Base-by-base conservation (phyloP, 192 early-diverging fungal species). In the Backusella westeae region DNA sequence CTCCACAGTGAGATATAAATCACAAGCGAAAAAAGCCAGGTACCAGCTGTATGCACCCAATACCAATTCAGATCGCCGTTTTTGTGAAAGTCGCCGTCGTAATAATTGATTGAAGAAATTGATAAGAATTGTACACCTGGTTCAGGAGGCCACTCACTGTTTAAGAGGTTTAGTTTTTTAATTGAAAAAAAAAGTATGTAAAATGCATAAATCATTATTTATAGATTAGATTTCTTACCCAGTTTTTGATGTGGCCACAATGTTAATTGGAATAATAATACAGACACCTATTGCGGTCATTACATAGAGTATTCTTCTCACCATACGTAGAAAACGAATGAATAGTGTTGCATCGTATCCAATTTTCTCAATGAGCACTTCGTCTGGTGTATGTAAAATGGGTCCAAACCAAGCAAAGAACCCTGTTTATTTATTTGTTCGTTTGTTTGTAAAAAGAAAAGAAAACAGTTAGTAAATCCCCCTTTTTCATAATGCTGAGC, bases 261-360 rank as follows among this genome's bases (percentile, higher is more conserved):
- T 81, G 78, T 92, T 94, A 35, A 92, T 73, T 26, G 93, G 93
- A 26, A 92, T 86, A 4, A 92, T 82, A 15, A 84, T 76, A 73
- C 85, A 85, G 75, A 89, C 81, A 26, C 93, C 92, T 5, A 91
- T 41, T 21, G 87, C 35, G n/a, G 84, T 81, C 68, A 91, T 86
- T 36, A 84, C 80, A 23, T 85, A 79, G 42, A 93, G 85, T n/a
- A 91, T 72, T 71, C 85, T 83, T 46, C 87, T 86, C 53, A 85
- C 84, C 77, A 92, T 83, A 29, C 84, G 85, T 21, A 93, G 65
- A 72, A 92, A 94, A 2, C 89, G 84, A 71, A 94, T 83, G 72
- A 93, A 90, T 49, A 92, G 80, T 34, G 92, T 90, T 10, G 91
- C 90, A 77, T 94, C 92, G n/a, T 89, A 78, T 44, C 90, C 93